Conservation (phyloP, 768 basidiomycete genomes). For the Lentinula boryana region DNA sequence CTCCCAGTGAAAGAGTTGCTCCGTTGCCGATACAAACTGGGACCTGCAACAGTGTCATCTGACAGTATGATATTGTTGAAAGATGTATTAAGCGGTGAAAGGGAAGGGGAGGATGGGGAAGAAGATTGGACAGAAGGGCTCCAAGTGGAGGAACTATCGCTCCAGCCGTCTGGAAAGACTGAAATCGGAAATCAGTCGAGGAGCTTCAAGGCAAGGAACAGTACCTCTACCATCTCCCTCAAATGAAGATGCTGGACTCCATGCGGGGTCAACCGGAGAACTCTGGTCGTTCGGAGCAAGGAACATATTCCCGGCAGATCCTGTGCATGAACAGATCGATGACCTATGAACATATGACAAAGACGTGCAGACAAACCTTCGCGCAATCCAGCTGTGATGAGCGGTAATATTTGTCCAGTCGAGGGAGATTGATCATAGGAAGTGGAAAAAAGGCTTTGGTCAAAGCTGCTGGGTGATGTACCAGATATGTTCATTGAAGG, state of each 20-base stretch:
- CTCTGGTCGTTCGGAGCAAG: conserved; percentile 4
- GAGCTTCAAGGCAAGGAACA: neutral
- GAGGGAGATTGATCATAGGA: neutral
- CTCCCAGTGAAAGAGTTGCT: conserved; percentile 1
- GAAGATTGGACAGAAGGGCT: conserved; percentile 6
- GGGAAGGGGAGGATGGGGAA: conserved; percentile 4
- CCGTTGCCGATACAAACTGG: neutral
- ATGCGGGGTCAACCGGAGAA: neutral
- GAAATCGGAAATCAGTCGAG: neutral
- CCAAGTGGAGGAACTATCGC: conserved; percentile 1
- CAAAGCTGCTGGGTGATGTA: neutral
- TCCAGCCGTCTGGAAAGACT: conserved; percentile 5
- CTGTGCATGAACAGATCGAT: neutral
- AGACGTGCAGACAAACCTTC: neutral
- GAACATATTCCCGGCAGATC: conserved; percentile 4
- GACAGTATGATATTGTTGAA: conserved; percentile 1
- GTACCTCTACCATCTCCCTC: conserved; percentile 7
- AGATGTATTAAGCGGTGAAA: neutral
- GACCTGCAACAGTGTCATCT: neutral
- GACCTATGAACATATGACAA: neutral
- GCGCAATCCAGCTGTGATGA: neutral
- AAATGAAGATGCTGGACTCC: conserved; percentile 1
- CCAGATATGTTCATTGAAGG: neutral
- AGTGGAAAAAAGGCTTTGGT: neutral
- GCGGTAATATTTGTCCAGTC: neutral